Percentiles rank a stretch among this genome's conserved stretches.
phyloP scores from a whole-genome alignment of 306 rosid species.

The Glycine latifolia region DNA sequence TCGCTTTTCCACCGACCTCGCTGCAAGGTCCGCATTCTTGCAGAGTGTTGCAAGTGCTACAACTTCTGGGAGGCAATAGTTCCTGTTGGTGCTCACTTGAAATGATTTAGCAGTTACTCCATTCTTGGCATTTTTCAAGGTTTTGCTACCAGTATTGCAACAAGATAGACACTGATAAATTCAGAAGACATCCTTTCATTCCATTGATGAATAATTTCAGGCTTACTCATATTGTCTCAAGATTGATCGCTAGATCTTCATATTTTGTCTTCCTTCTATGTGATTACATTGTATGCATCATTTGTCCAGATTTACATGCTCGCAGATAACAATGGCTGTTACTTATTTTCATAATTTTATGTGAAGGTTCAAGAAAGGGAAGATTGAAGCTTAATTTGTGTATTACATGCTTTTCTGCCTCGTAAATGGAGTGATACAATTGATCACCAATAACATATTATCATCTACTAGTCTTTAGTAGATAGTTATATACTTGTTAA shows the following conservation, averaged over 20 bases:
- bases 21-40: constrained; percentile 68
- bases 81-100: constrained; percentile 19
- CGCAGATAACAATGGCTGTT: not conserved
- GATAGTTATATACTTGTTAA: not conserved
- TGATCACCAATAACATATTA: not conserved
- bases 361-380: constrained; percentile 18
- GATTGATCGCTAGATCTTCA: not conserved
- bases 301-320: constrained; percentile 34
- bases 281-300: not conserved
- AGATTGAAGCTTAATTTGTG: not conserved
- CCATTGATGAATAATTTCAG: not conserved
- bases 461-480: not conserved
- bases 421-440: not conserved
- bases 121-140: constrained; percentile 31
- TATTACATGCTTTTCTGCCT: constrained; percentile 4
- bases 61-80: constrained; percentile 39
- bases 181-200: constrained; percentile 26
- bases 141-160: not conserved
- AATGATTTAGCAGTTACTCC: not conserved
- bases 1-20: constrained; percentile 64
- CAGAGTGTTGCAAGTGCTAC: constrained; percentile 69
- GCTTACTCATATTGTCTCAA: not conserved
- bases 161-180: constrained; percentile 17
- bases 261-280: not conserved
- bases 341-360: not conserved